Evolutionary conservation across 805 yeast genomes (phyloP), one percentile per base, ranked within the genome.

Genomic region (Candida orba): DNA sequence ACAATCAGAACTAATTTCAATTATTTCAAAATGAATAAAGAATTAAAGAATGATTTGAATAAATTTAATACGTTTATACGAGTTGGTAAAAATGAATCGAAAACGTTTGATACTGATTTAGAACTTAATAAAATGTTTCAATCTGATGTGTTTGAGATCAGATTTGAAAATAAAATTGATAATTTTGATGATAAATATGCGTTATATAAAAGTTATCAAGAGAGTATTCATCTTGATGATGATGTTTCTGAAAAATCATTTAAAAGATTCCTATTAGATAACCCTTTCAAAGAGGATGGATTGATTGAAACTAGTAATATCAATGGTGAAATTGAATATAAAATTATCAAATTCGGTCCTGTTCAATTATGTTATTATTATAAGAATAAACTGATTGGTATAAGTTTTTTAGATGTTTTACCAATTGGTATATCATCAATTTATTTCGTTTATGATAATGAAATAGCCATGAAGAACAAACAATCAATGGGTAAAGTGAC

Each of bases 381-480:
- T 15, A 75, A 84, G 37, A 78, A 62, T 4, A 69, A 72, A 48
- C 66, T 89, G 18, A 75, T 85, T 34, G 96, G 91, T 1, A 64
- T 89, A 31, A 85, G 85, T 0, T 86, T 89, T 1, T 56, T 84
- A 27, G 97, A 89, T 60, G 65, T 89, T 18, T 60, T 90, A 30
- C 95, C 95, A 0, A 61, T 76, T 23, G 83, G 86, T 0, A 60
- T 90, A 0, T 87, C 96, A 0, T 80, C 95, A 0, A 90, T 90
- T 1, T 89, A 90, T 59, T 84, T 90, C 58, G 78, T 89, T 12
- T 87, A 93, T 85, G 90, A 88, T 57, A 70, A 76, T 41, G 81
- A 86, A 0, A 60, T 89, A 27, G 18, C 29, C 5, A 14, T 25
- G 3, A 27, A 36, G 20, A n/a, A 29, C 4, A 43, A 43, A 27